Evolutionary conservation across 495 filamentous ascomycete genomes (phyloP), one percentile per base, ranked within the genome.

Genomic region (Chaetomium fimeti): DNA sequence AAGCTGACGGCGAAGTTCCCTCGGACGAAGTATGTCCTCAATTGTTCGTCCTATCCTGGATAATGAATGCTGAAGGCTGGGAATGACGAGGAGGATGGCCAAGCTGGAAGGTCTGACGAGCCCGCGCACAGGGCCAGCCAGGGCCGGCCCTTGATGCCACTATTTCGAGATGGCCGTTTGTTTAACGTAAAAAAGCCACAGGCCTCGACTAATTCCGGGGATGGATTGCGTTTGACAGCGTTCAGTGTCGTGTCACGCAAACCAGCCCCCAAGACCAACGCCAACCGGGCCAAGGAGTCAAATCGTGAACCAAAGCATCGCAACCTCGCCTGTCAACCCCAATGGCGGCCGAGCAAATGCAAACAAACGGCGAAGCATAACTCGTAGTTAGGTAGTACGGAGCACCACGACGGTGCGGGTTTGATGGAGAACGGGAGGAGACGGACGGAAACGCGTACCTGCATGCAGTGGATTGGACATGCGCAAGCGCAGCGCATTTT

Each of bases 381-480:
- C n/a, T n/a, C n/a, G n/a, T n/a, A n/a, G n/a, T n/a, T n/a, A n/a
- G n/a, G n/a, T n/a, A 32, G 27, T 25, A 25, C 13, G 15, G 32
- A 36, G 32, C 32, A 36, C 32, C 32, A 47, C 43, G 43, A 47
- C 20, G n/a, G 20, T n/a, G 1, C n/a, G 45, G 45, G 20, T 49
- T 49, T 20, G 45, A 64, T 64, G 62, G 62, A 57, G 61, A 57
- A 51, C 54, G 48, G 47, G 56, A 52, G 62, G 62, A 59, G 62
- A 43, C 62, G 24, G 62, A 59, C 55, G 56, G 53, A 59, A 43
- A 24, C 62, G 45, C 55, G 62, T 64, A 59, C 55, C 62, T 59
- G 62, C 55, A 64, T 64, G 29, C 42, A 24, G 32, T 54, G n/a
- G 29, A 28, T 29, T 15, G 52, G 32, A 27, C 24, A 28, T 45